Base-by-base conservation (phyloP, 352 stramenopile genomes). In the Globisporangium solare region DNA sequence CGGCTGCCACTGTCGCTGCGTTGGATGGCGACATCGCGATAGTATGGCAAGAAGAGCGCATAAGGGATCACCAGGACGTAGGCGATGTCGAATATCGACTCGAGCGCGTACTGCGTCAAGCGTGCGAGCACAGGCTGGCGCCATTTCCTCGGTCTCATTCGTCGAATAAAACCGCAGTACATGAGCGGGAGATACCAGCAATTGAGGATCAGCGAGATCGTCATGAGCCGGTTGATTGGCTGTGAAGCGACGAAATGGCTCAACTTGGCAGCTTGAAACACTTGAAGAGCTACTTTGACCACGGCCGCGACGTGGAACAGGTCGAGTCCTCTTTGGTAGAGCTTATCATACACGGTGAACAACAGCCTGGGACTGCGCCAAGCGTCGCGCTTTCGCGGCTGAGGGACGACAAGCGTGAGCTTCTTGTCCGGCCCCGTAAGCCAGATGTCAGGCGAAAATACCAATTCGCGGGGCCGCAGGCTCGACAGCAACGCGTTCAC, bases 231-330 rank as follows among this genome's bases (percentile, higher is more conserved):
- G 37, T 73, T 73, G 50, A 73, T 58, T 54, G 53, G 57, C 7
- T 22, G 12, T 3, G 31, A 58, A 6, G 54, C 42, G 17, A 73
- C 47, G 15, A 67, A 22, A 2, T 50, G 35, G 35, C 54, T 67
- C 6, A 70, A 40, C 10, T 64, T 67, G 61, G 49, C 51, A 13
- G 46, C 47, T 45, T 73, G 66, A 54, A 58, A 73, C 15, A 56
- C 59, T 50, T 74, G 63, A n/a, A 66, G 20, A 13, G 48, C 52
- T 17, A 74, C 41, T 27, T 74, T 51, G 21, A 67, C 41, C 3
- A 61, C 22, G 14, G 54, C 42, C 5, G 54, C 41, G 3, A 62
- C 56, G 6, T 62, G 56, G 5, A 47, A 20, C n/a, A 56, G 39
- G 31, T 56, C 54, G 39, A 62, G 40, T 1, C 56, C 56, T 20